A percentile compares a stretch with the other conserved stretches of the same genome.
These are phyloP conservation scores for Somion occarium DNA, from an alignment of 1,284 basidiomycete species.

Conservation along the genomic window DNA sequence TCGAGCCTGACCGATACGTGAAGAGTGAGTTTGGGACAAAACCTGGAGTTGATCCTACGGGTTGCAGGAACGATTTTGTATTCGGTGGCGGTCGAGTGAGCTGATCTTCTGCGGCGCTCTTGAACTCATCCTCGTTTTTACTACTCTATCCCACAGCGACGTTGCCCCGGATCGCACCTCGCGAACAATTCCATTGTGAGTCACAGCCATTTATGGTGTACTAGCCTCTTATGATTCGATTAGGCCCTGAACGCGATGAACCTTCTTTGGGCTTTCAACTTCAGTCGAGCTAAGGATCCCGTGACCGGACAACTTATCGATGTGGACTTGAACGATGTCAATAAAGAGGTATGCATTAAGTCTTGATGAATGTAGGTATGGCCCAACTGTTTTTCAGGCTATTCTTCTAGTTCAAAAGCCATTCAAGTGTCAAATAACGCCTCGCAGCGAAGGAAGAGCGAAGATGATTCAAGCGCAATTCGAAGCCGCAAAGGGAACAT, in stretches of 20 bases:
- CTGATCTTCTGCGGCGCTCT: background rate
- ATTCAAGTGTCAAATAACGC: constrained; percentile 6
- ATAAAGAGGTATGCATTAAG: background rate
- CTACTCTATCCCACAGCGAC: background rate
- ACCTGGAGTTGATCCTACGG: constrained; percentile 4
- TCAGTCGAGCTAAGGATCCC: background rate
- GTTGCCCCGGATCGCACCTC: constrained; percentile 9
- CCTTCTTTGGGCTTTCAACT: constrained; percentile 8
- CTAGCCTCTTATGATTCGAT: background rate
- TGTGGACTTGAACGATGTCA: background rate
- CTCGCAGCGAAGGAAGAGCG: constrained; percentile 2
- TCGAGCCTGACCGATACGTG: constrained; percentile 9
- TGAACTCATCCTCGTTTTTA: background rate
- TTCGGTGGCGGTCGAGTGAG: constrained; percentile 11
- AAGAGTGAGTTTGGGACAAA: constrained; percentile 3
- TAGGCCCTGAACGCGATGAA: constrained; percentile 3
- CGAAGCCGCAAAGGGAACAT: background rate
- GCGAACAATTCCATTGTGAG: constrained; percentile 1
- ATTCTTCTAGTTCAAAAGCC: constrained; percentile 1
- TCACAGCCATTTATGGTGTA: background rate
- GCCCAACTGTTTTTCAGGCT: background rate
- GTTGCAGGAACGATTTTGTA: constrained; percentile 5
- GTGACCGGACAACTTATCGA: background rate
- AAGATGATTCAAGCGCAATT: constrained; percentile 5
- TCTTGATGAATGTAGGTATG: background rate